Conservation (phyloP, 495 filamentous ascomycete species). For the Trichoderma orchidacearum region DNA sequence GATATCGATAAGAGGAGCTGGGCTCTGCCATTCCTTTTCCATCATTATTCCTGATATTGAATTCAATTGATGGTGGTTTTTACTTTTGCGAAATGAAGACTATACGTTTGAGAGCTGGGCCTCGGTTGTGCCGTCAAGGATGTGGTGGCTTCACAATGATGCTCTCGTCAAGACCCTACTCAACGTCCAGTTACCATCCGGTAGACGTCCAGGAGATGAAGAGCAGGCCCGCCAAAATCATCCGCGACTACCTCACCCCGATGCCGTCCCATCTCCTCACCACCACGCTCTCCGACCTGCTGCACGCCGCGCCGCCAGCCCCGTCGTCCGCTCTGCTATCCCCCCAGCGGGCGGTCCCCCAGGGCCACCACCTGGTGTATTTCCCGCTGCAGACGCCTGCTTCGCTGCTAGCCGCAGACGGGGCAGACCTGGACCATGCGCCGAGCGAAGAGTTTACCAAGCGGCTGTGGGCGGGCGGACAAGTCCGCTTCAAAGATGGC, state of each 20-base stretch:
- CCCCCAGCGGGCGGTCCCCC: constrained; percentile 25
- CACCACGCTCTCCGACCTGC: constrained; percentile 45
- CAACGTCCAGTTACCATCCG: neutral
- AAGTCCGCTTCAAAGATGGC: constrained; percentile 18
- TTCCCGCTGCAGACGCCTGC: constrained; percentile 48
- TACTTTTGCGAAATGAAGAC: no score
- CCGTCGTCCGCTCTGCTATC: constrained; percentile 2
- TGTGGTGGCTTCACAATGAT: no score
- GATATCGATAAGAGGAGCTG: neutral
- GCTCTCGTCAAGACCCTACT: neutral
- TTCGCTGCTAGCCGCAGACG: constrained; percentile 47
- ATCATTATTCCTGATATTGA: no score
- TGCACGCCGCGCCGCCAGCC: constrained; percentile 25
- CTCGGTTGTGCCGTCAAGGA: no score
- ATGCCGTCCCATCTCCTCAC: constrained; percentile 51
- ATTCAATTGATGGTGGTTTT: no score
- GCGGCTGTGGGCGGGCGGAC: constrained; percentile 72
- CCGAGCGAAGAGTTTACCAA: constrained; percentile 50
- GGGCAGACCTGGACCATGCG: constrained; percentile 56
- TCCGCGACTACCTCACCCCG: constrained; percentile 51
- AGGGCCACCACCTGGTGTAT: constrained; percentile 61
- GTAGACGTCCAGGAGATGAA: neutral
- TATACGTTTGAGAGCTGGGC: no score
- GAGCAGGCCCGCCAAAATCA: constrained; percentile 37
- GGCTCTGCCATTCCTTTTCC: no score